phyloP scores from a whole-genome alignment of 2,329 filamentous ascomycete species.

The Aspergillus ruber region DNA sequence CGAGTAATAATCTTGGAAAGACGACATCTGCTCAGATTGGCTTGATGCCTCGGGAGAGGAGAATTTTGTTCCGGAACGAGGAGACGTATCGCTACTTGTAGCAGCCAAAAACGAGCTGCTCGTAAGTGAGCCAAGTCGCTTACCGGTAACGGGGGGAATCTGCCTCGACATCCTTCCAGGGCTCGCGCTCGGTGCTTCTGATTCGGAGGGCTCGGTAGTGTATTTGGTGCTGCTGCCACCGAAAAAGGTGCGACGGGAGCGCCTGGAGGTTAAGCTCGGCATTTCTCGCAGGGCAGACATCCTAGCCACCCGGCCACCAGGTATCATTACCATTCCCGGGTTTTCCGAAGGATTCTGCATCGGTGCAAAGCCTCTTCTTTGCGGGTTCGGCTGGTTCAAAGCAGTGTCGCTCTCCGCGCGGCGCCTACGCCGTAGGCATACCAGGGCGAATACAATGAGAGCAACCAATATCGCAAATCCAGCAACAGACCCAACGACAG shows the following conservation, averaged over 20 bases:
- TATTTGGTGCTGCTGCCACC: constrained; percentile 42
- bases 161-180: constrained; percentile 59
- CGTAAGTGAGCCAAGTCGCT: constrained; percentile 81
- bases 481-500: constrained; percentile 73
- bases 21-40: constrained; percentile 89
- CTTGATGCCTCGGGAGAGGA: constrained; percentile 80
- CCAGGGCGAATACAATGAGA: constrained; percentile 55
- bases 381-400: constrained; percentile 83
- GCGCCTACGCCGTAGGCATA: constrained; percentile 52
- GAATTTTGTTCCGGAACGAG: constrained; percentile 61
- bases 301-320: constrained; percentile 82
- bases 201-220: constrained; percentile 48
- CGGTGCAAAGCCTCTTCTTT: constrained; percentile 36
- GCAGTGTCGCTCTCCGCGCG: constrained; percentile 62
- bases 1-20: constrained; percentile 99
- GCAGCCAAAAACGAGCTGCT: constrained; percentile 68
- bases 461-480: constrained; percentile 64
- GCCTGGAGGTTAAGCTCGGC: constrained; percentile 55
- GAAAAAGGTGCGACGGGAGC: constrained; percentile 46
- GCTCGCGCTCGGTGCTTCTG: constrained; percentile 65
- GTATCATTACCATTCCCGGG: constrained; percentile 65
- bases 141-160: constrained; percentile 43
- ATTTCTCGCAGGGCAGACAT: constrained; percentile 90
- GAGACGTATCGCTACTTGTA: constrained; percentile 63
- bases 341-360: constrained; percentile 39